Evolutionary conservation across 148 eudicot species (phyloP).

Genomic region (Salicornia ramosissima): DNA sequence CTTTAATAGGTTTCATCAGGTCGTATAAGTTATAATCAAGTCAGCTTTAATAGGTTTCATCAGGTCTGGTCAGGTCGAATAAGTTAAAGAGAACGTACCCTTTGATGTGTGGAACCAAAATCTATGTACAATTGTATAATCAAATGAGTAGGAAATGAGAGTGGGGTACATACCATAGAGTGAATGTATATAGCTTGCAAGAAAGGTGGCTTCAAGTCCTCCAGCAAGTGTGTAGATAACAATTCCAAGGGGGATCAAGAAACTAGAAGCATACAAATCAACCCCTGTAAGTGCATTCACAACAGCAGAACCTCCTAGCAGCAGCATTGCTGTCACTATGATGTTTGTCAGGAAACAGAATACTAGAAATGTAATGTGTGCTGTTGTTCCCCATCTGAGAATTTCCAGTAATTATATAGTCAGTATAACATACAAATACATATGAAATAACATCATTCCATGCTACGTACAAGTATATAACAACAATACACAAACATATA

Average conservation of each 20-base stretch:
- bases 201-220: conserved; percentile 92
- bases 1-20: no score
- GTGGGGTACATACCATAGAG: conserved; percentile 88
- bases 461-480: no score
- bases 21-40: no score
- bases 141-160: no score
- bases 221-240: conserved; percentile 90
- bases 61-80: no score
- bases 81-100: no score
- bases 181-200: conserved; percentile 96
- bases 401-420: neutral
- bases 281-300: conserved; percentile 97
- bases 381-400: conserved; percentile 88
- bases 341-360: conserved; percentile 95
- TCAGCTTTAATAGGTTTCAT: no score
- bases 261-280: conserved; percentile 88
- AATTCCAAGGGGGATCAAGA: conserved; percentile 90
- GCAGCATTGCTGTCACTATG: conserved; percentile 97
- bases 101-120: no score
- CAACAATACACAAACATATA: no score
- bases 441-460: no score
- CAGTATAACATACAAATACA: no score
- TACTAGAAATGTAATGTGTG: conserved; percentile 72
- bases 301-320: conserved; percentile 96
- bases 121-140: no score